These are phyloP conservation scores for Globisporangium rhizosaccharum DNA, from an alignment of 352 stramenopile genomes.

Conservation along the genomic window DNA sequence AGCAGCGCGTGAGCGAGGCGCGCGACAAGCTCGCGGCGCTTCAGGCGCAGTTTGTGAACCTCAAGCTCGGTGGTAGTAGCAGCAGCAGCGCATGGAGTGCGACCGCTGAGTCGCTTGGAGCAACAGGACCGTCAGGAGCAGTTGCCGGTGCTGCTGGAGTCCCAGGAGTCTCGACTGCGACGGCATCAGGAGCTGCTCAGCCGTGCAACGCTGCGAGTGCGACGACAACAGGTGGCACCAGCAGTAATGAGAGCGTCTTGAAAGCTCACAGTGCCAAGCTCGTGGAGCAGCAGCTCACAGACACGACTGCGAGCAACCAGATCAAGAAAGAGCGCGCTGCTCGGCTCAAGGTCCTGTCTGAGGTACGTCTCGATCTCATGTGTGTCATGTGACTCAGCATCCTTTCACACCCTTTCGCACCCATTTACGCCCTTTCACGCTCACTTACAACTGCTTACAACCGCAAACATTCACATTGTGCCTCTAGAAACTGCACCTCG, in stretches of 20 bases:
- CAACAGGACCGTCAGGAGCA: background rate
- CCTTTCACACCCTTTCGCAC: background rate
- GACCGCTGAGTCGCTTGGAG: background rate
- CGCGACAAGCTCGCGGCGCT: conserved; percentile 53
- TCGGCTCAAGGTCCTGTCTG: conserved; percentile 49
- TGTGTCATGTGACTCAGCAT: too few relatives aligned
- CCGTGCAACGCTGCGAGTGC: background rate
- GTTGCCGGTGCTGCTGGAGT: background rate
- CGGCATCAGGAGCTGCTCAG: background rate
- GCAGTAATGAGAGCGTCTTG: conserved; percentile 10
- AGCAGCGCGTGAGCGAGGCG: conserved; percentile 53
- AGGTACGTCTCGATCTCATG: conserved; percentile 22
- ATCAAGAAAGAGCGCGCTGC: conserved; percentile 66
- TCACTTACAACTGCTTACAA: background rate
- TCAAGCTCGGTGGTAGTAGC: conserved; percentile 58
- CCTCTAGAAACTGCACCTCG: conserved; percentile 57
- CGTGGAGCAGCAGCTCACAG: conserved; percentile 56
- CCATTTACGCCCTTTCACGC: too few relatives aligned
- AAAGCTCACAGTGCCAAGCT: conserved; percentile 56
- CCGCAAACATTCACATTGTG: background rate
- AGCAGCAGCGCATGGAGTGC: conserved; percentile 15
- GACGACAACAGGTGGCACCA: background rate
- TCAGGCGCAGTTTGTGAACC: conserved; percentile 56
- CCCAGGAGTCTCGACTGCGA: background rate
- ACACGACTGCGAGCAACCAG: conserved; percentile 40